Evolutionary conservation across 352 stramenopile genomes (phyloP).

Genomic region (Phytopythium helicoides): DNA sequence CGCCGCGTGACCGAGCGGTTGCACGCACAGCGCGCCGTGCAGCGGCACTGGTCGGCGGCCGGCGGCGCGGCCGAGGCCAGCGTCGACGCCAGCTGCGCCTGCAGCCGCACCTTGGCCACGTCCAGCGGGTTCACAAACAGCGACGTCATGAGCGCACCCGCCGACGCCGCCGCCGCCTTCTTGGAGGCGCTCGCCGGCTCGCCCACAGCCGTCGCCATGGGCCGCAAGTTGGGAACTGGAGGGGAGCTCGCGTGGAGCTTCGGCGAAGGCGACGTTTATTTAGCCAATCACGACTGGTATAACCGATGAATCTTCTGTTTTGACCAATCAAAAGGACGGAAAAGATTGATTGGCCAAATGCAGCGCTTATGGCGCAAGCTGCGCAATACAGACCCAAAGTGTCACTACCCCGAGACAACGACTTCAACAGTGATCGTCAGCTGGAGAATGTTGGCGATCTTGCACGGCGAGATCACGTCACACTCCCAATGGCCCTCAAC

Average conservation of each 20-base stretch:
- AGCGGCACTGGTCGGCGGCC: slow-evolving; percentile 40
- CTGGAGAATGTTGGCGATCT: too few relatives aligned
- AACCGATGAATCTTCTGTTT: slow-evolving; percentile 1
- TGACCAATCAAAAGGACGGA: slow-evolving; percentile 16
- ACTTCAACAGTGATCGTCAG: too few relatives aligned
- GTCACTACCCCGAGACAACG: too few relatives aligned
- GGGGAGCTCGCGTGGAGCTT: slow-evolving; percentile 6
- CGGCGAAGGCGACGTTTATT: slow-evolving; percentile 14
- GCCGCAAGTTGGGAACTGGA: slow-evolving; percentile 9
- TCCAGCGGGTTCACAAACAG: slow-evolving; percentile 85
- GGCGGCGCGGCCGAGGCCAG: slow-evolving; percentile 6
- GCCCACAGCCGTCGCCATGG: slow-evolving; percentile 1
- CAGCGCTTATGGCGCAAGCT: too few relatives aligned
- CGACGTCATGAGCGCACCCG: slow-evolving; percentile 69
- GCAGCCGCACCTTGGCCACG: slow-evolving; percentile 79
- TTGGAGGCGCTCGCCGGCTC: slow-evolving; percentile 45
- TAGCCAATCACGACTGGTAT: slow-evolving; percentile 20
- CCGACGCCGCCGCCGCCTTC: slow-evolving; percentile 68
- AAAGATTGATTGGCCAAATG: slow-evolving; percentile 18
- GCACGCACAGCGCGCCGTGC: slow-evolving; percentile 45
- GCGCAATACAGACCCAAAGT: too few relatives aligned
- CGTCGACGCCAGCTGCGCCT: slow-evolving; percentile 57
- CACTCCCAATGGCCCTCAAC: too few relatives aligned
- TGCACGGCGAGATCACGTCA: too few relatives aligned
- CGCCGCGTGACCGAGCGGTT: slow-evolving; percentile 50